phyloP scores from a whole-genome alignment of 2,329 filamentous ascomycete species.

The Emmonsia crescens region DNA sequence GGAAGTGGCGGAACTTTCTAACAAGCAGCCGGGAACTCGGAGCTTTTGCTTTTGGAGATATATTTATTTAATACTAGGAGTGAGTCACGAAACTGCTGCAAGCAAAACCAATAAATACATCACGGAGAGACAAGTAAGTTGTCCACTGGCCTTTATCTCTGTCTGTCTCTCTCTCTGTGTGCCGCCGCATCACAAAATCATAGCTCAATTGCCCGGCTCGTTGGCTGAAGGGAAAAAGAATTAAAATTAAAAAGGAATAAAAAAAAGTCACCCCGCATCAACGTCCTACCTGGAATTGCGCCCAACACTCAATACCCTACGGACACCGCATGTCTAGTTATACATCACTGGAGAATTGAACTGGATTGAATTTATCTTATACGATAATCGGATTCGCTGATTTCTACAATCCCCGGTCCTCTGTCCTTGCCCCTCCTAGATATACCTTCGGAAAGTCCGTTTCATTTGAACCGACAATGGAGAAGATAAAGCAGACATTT shows the following conservation, averaged over 20 bases:
- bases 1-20: too few species aligned
- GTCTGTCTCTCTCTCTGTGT: not conserved
- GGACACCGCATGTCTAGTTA: not conserved
- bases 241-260: too few species aligned
- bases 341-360: too few species aligned
- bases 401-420: too few species aligned
- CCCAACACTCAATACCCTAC: not conserved
- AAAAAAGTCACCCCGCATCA: not conserved
- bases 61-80: too few species aligned
- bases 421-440: too few species aligned
- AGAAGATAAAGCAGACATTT: slow-evolving; percentile 46
- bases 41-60: too few species aligned
- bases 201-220: not conserved
- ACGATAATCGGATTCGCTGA: not conserved
- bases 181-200: not conserved
- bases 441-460: not conserved
- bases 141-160: not conserved
- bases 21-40: too few species aligned
- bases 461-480: slow-evolving; percentile 26
- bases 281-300: not conserved
- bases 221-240: not conserved
- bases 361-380: not conserved
- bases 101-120: too few species aligned
- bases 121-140: not conserved
- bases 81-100: not conserved